Conservation (phyloP, 441 rosid genomes). For the Gossypium schwendimanii region DNA sequence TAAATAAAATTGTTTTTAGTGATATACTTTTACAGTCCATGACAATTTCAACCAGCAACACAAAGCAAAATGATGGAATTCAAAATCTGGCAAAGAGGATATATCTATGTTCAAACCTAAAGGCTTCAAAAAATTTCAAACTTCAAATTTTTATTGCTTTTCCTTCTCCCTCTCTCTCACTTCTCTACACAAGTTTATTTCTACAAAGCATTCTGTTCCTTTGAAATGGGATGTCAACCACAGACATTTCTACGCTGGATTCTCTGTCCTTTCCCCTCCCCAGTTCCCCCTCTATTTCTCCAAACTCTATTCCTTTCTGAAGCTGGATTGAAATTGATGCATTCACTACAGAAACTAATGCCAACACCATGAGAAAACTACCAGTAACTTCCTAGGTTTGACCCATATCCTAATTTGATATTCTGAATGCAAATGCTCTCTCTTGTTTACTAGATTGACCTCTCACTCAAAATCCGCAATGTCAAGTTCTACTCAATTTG, state of each 20-base stretch:
- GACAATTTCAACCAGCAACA: neutral
- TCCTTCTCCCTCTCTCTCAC: neutral
- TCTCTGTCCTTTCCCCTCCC: neutral
- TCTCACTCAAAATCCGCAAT: neutral
- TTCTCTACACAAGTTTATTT: neutral
- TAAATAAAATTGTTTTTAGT: neutral
- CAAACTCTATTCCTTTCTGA: neutral
- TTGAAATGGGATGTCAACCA: neutral
- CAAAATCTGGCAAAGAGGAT: too few relatives aligned
- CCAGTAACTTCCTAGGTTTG: neutral
- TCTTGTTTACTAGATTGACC: neutral
- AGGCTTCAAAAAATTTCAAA: neutral
- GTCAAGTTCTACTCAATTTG: neutral
- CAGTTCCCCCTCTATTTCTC: neutral
- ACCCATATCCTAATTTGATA: neutral
- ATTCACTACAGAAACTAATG: neutral
- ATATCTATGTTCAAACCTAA: neutral
- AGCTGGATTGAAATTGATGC: neutral
- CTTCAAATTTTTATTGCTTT: neutral
- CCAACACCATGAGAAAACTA: neutral
- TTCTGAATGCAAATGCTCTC: neutral
- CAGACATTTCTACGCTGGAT: neutral
- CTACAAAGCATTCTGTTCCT: neutral
- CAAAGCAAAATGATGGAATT: too few relatives aligned
- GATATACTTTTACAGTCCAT: neutral